Percentiles rank a stretch among this genome's conserved stretches.
phyloP scores from a whole-genome alignment of 2,329 filamentous ascomycete species.

The Colletotrichum simmondsii region DNA sequence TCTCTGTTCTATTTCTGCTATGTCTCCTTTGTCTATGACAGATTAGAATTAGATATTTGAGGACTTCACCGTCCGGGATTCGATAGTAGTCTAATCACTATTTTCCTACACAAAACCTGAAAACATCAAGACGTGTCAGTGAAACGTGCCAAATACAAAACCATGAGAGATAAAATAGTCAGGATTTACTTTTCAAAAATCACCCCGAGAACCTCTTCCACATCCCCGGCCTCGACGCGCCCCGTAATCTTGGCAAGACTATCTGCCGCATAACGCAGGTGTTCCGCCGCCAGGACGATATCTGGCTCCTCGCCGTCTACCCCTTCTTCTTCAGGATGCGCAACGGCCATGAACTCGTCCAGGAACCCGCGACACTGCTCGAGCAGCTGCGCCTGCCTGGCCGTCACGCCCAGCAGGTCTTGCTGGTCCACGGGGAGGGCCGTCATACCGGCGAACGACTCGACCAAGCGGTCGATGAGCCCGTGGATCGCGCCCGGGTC shows the following conservation, averaged over 20 bases:
- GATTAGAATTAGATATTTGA: slow-evolving; percentile 25
- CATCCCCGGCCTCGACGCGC: slow-evolving; percentile 84
- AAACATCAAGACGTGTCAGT: background rate
- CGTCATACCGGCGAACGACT: slow-evolving; percentile 78
- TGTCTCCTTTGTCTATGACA: background rate
- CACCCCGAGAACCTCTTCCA: slow-evolving; percentile 94
- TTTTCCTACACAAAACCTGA: slow-evolving; percentile 68
- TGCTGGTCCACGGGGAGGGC: slow-evolving; percentile 76
- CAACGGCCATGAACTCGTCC: slow-evolving; percentile 76
- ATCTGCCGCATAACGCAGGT: slow-evolving; percentile 82
- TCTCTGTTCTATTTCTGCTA: background rate
- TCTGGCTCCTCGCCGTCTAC: slow-evolving; percentile 68
- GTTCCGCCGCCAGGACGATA: slow-evolving; percentile 90
- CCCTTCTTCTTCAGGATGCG: slow-evolving; percentile 45
- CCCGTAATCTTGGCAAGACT: slow-evolving; percentile 90
- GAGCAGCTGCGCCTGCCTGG: slow-evolving; percentile 87
- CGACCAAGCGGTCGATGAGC: slow-evolving; percentile 75
- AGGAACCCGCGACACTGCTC: slow-evolving; percentile 78
- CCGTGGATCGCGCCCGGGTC: slow-evolving; percentile 75
- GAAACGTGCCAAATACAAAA: background rate
- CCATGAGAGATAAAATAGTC: background rate
- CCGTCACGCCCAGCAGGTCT: slow-evolving; percentile 89
- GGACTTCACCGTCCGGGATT: slow-evolving; percentile 16
- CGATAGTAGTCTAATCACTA: slow-evolving; percentile 40
- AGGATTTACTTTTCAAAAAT: slow-evolving; percentile 92